Percentiles rank a stretch among this genome's conserved stretches.
Conservation (phyloP, 345 rosid species). For the Arabidopsis suecica region DNA sequence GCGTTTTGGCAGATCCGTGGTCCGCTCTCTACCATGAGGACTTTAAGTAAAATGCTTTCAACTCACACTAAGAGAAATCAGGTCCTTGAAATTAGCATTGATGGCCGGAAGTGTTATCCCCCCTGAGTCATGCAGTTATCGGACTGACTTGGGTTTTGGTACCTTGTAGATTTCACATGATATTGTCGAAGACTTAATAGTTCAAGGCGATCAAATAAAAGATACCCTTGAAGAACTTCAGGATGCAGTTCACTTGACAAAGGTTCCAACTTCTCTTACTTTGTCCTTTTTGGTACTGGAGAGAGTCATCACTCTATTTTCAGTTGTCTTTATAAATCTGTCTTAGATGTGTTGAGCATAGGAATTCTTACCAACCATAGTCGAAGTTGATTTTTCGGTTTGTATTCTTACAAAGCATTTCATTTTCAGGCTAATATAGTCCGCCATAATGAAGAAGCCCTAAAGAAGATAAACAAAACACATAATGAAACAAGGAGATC, state of each 20-base stretch:
- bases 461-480: constrained; percentile 58
- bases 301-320: constrained; percentile 5
- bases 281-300: constrained; percentile 18
- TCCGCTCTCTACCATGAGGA: constrained; percentile 80
- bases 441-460: constrained; percentile 69
- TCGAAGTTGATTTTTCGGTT: background rate
- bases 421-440: constrained; percentile 73
- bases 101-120: background rate
- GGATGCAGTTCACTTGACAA: constrained; percentile 85
- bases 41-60: constrained; percentile 82
- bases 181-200: constrained; percentile 77
- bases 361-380: background rate
- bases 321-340: constrained; percentile 5
- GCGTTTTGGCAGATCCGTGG: constrained; percentile 67
- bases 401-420: constrained; percentile 7
- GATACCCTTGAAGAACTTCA: constrained; percentile 88
- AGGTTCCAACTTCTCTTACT: constrained; percentile 51
- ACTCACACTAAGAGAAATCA: constrained; percentile 73
- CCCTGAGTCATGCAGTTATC: background rate
- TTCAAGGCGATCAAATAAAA: constrained; percentile 70
- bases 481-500: constrained; percentile 58
- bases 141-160: constrained; percentile 21
- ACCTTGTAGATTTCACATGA: constrained; percentile 72
- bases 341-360: background rate
- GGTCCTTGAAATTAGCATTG: constrained; percentile 51